phyloP scores from a whole-genome alignment of 371 early-diverging fungal genomes.

The Mortierella sp. region DNA sequence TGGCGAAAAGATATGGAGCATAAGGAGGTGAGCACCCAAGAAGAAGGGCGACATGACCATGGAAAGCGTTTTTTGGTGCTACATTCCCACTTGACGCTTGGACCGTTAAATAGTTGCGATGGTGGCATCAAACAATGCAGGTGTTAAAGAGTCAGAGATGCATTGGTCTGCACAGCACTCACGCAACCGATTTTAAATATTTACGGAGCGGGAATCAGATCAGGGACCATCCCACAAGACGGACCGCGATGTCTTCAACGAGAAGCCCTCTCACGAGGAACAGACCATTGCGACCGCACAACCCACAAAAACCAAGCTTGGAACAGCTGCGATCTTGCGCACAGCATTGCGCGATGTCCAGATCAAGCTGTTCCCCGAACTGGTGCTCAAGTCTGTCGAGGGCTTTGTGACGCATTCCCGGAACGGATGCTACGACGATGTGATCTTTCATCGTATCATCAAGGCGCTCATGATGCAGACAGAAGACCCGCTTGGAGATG shows the following conservation, averaged over 20 bases:
- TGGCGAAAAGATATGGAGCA: too few species aligned
- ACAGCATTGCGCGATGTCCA: slow-evolving; percentile 92
- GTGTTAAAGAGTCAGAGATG: slow-evolving; percentile 76
- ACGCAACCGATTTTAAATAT: slow-evolving; percentile 93
- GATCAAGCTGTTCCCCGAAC: slow-evolving; percentile 86
- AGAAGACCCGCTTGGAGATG: slow-evolving; percentile 89
- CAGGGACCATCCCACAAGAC: slow-evolving; percentile 69
- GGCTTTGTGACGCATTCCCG: slow-evolving; percentile 89
- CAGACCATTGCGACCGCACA: slow-evolving; percentile 87
- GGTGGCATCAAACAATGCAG: slow-evolving; percentile 92
- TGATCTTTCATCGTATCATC: slow-evolving; percentile 94
- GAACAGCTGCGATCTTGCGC: slow-evolving; percentile 85
- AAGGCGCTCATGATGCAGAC: slow-evolving; percentile 94
- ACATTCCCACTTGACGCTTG: not conserved
- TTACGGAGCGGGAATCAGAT: slow-evolving; percentile 91
- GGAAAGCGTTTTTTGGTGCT: slow-evolving; percentile 58
- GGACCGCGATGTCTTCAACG: slow-evolving; percentile 96
- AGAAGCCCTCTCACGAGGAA: slow-evolving; percentile 96
- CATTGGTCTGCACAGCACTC: slow-evolving; percentile 91
- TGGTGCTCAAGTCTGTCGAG: slow-evolving; percentile 94
- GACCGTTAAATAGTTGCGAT: slow-evolving; percentile 79
- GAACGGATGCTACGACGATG: slow-evolving; percentile 81
- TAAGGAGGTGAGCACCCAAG: slow-evolving; percentile 86
- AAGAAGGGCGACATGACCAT: slow-evolving; percentile 83
- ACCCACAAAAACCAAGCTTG: slow-evolving; percentile 72